phyloP scores from a whole-genome alignment of 73 alveolate genomes.

The Effrenium voratum region DNA sequence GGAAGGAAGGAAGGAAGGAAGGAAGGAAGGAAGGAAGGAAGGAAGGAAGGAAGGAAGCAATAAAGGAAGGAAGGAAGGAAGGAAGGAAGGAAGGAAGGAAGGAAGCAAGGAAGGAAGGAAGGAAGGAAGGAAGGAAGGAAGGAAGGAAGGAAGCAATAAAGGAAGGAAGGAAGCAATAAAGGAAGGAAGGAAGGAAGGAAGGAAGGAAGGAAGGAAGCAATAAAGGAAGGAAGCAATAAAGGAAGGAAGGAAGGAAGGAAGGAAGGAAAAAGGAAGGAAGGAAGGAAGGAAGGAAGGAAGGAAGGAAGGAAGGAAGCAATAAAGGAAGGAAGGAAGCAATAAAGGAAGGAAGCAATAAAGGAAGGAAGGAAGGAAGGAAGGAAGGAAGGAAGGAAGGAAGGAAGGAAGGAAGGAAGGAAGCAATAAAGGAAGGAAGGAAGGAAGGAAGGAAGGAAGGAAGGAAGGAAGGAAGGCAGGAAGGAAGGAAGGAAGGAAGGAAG shows the following conservation, averaged over 20 bases:
- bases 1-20: not conserved
- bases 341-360: not conserved
- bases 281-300: not conserved
- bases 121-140: not conserved
- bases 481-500: too few species aligned
- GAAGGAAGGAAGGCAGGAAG: not conserved
- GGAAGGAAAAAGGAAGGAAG: not conserved
- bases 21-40: not conserved
- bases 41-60: too few species aligned
- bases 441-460: not conserved
- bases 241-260: not conserved
- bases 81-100: not conserved
- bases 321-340: not conserved
- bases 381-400: too few species aligned
- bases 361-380: not conserved
- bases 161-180: too few species aligned
- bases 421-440: not conserved
- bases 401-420: not conserved
- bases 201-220: not conserved
- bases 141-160: not conserved
- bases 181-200: not conserved
- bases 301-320: not conserved
- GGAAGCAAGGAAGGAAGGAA: not conserved
- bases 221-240: not conserved
- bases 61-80: too few species aligned